These are phyloP conservation scores for Candida yuanshanica DNA, from an alignment of 805 yeast genomes.

Conservation along the genomic window DNA sequence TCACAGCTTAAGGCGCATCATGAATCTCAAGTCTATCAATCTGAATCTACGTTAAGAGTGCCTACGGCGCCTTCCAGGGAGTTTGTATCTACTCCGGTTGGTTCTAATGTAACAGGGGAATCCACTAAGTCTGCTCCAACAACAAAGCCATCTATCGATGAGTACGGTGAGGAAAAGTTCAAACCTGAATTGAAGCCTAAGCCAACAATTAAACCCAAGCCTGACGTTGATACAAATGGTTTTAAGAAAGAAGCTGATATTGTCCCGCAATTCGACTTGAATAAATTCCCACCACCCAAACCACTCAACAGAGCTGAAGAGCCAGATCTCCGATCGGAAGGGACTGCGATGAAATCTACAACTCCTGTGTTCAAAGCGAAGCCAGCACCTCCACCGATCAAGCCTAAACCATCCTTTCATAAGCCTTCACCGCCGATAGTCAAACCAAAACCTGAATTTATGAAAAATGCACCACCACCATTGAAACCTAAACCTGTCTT, in stretches of 20 bases:
- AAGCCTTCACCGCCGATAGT: slow-evolving; percentile 7
- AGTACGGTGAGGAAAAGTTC: background rate
- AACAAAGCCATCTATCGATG: slow-evolving; percentile 18
- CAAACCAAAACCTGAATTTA: slow-evolving; percentile 9
- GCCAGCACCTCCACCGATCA: slow-evolving; percentile 9
- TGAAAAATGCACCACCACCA: slow-evolving; percentile 9
- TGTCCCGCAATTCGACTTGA: background rate
- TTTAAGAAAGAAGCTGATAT: background rate
- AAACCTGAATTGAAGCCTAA: background rate
- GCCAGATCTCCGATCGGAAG: background rate
- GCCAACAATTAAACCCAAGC: slow-evolving; percentile 14
- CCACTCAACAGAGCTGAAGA: background rate
- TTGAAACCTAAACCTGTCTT: slow-evolving; percentile 9
- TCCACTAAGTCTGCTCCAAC: slow-evolving; percentile 15
- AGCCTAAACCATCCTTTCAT: slow-evolving; percentile 8
- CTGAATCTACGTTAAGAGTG: no score
- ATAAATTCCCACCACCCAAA: background rate
- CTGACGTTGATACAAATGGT: background rate
- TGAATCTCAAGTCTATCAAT: background rate
- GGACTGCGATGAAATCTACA: slow-evolving; percentile 20
- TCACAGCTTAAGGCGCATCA: background rate
- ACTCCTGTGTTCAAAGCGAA: slow-evolving; percentile 13
- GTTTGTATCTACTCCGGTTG: background rate
- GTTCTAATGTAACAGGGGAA: background rate
- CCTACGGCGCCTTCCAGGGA: background rate